Evolutionary conservation across 2,329 filamentous ascomycete species (phyloP), one percentile per base, ranked within the genome.

Genomic region (Ustulina deusta): DNA sequence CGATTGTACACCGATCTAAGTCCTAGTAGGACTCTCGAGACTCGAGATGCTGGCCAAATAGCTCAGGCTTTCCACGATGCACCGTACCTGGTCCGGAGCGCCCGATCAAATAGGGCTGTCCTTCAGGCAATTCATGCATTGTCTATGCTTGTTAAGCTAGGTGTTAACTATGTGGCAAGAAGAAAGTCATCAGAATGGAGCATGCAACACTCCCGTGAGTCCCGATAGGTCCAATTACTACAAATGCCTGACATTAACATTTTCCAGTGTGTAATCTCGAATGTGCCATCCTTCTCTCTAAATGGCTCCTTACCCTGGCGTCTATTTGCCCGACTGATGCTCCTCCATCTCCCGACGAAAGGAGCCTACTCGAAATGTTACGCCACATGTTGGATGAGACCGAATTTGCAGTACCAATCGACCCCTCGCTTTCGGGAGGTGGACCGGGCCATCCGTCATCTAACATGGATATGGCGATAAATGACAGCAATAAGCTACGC

Each of bases 61-160:
- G 89, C 89, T 1, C 83, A 84, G 42, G 85, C 88, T 1, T 85
- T 92, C 69, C 84, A 84, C 61, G 83, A 86, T 55, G 86, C 87
- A 20, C 87, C 89, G 0, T 80, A 86, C 29, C 83, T 91, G 11
- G 82, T 86, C 22, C 84, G 90, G 59, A 89, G 86, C 61, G 80
- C 85, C 22, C 85, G 87, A 36, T 83, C 91, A 27, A 88, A 87
- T 38, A 82, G 89, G 52, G 90, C 90, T 0, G 86, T 92, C 0
- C 84, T 91, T 32, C 90, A 92, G 73, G 88, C 89, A 1, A 87
- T 90, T 32, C 90, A 92, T 74, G 89, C 90, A 0, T 80, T 93
- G 40, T 90, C 89, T 3, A 89, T 91, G 81, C 81, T 90, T 27
- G 87, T 91, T 66, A 90, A 89, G 75, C 82, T 84, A 15, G 87